Evolutionary conservation across 768 basidiomycete species (phyloP).

Genomic region (Sistotremastrum suecicum): DNA sequence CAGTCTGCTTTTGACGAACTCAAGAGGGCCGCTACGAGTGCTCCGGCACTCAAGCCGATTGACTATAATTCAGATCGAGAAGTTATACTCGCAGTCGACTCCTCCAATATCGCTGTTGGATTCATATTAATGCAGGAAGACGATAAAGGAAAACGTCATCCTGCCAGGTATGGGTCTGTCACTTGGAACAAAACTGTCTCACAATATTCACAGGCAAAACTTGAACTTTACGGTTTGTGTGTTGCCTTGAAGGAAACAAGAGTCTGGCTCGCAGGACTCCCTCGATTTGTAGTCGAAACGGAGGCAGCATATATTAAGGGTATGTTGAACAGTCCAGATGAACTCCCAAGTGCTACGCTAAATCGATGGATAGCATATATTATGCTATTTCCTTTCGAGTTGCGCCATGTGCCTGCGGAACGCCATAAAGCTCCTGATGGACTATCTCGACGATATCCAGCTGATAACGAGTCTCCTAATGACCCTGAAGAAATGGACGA

Average conservation of each 20-base stretch:
- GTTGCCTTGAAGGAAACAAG: constrained; percentile 7
- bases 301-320: constrained; percentile 27
- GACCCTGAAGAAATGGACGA: constrained; percentile 7
- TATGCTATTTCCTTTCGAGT: constrained; percentile 22
- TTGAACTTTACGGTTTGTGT: constrained; percentile 15
- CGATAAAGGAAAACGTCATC: constrained; percentile 8
- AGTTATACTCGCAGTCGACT: constrained; percentile 14
- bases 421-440: constrained; percentile 24
- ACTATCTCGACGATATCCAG: constrained; percentile 14
- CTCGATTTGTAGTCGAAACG: constrained; percentile 20
- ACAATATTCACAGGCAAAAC: constrained; percentile 12
- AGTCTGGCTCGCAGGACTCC: constrained; percentile 16
- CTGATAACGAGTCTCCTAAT: constrained; percentile 6
- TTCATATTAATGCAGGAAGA: constrained; percentile 16
- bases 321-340: constrained; percentile 28
- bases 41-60: constrained; percentile 10
- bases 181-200: constrained; percentile 17
- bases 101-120: constrained; percentile 13
- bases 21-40: constrained; percentile 6
- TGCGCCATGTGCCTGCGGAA: constrained; percentile 23
- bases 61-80: constrained; percentile 8
- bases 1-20: constrained; percentile 7
- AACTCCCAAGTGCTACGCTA: constrained; percentile 21
- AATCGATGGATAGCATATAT: constrained; percentile 29
- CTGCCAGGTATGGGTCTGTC: constrained; percentile 24